A percentile compares a stretch with the other conserved stretches of the same genome.
Conservation (phyloP, 1,139 yeast species). For the Pichia terricola region DNA sequence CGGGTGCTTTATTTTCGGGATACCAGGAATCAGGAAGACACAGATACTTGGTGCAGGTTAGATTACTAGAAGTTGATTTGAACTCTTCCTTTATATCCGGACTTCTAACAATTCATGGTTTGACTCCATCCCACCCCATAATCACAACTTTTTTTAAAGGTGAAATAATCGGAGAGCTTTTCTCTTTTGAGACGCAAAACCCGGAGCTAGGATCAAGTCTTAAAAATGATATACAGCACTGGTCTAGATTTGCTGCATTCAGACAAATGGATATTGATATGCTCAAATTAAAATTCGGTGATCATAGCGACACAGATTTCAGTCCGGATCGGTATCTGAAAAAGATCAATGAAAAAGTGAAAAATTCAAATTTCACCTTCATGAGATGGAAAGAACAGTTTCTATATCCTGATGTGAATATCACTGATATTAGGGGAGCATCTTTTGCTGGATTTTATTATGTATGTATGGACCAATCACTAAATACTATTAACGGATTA, state of each 20-base stretch:
- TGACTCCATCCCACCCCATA: conserved; percentile 68
- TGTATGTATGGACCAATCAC: conserved; percentile 67
- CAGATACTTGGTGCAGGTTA: conserved; percentile 63
- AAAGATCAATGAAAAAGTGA: no score
- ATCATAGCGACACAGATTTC: not conserved
- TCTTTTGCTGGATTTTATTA: conserved; percentile 91
- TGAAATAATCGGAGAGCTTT: conserved; percentile 63
- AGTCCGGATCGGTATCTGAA: not conserved
- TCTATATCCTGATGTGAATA: conserved; percentile 67
- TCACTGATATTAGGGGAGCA: conserved; percentile 66
- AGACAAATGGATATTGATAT: conserved; percentile 29
- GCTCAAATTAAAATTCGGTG: not conserved
- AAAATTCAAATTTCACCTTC: conserved; percentile 39
- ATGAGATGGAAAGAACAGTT: conserved; percentile 96
- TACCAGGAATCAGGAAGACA: conserved; percentile 66
- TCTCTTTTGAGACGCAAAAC: conserved; percentile 37
- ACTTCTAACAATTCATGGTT: conserved; percentile 67
- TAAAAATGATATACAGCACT: conserved; percentile 71
- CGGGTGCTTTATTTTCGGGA: conserved; percentile 59
- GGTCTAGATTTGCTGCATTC: conserved; percentile 70
- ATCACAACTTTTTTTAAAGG: conserved; percentile 83
- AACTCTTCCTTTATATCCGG: conserved; percentile 59
- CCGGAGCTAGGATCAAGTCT: conserved; percentile 52
- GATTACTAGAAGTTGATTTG: conserved; percentile 60
- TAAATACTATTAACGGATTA: conserved; percentile 68